A percentile compares a stretch with the other conserved stretches of the same genome.
phyloP scores from a whole-genome alignment of 2,329 filamentous ascomycete species.

The Teratosphaeria destructans region DNA sequence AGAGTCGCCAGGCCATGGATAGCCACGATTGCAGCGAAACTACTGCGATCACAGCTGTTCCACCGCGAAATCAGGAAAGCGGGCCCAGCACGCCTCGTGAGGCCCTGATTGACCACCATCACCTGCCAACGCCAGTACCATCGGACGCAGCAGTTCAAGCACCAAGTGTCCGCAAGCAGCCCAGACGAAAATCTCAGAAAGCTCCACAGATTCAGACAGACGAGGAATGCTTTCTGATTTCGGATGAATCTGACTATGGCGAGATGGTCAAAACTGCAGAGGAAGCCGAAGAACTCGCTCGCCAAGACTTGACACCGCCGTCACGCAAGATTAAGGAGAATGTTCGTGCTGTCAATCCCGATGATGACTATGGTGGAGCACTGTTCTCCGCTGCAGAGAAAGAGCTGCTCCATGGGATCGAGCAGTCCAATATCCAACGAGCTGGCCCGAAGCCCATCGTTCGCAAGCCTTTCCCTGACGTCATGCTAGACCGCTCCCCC shows the following conservation, averaged over 20 bases:
- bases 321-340: constrained; percentile 19
- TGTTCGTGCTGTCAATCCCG: constrained; percentile 17
- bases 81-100: not conserved
- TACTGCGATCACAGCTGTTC: not conserved
- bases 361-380: constrained; percentile 23
- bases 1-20: not conserved
- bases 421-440: not conserved
- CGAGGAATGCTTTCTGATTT: constrained; percentile 7
- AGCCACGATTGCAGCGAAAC: not conserved
- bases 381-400: constrained; percentile 17
- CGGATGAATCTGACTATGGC: constrained; percentile 5
- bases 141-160: not conserved
- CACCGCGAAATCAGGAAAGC: not conserved
- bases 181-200: not conserved
- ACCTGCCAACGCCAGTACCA: constrained; percentile 2
- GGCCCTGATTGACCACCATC: not conserved
- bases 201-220: not conserved
- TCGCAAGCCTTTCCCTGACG: constrained; percentile 41
- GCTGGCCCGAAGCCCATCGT: constrained; percentile 34
- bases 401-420: constrained; percentile 8
- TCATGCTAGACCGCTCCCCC: constrained; percentile 42
- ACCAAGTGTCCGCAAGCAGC: not conserved
- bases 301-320: constrained; percentile 8
- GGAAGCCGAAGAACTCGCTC: constrained; percentile 4
- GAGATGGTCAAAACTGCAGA: constrained; percentile 7